phyloP scores from a whole-genome alignment of 345 rosid genomes.

The Citropsis articulata region DNA sequence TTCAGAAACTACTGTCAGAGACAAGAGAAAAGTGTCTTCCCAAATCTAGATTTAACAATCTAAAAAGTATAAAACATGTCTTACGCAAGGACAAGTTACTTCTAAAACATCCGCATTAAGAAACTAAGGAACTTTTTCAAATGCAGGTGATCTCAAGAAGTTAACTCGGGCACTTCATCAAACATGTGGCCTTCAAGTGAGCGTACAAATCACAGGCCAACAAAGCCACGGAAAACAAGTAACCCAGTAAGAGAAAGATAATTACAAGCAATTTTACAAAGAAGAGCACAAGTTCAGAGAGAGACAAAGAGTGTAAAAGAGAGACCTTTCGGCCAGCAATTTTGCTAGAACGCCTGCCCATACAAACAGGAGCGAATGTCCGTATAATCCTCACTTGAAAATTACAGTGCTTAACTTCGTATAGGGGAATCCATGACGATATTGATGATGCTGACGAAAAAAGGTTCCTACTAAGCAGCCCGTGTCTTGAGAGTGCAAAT shows the following conservation, averaged over 20 bases:
- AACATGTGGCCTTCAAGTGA: slow-evolving; percentile 24
- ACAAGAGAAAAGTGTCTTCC: not conserved
- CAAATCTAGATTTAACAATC: not conserved
- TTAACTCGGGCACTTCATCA: slow-evolving; percentile 28
- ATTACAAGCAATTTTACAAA: not conserved
- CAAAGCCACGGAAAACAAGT: not conserved
- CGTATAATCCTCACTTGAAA: slow-evolving; percentile 49
- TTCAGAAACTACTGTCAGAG: slow-evolving; percentile 15
- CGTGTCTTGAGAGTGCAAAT: slow-evolving; percentile 26
- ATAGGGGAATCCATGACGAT: slow-evolving; percentile 25
- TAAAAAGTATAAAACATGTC: not conserved
- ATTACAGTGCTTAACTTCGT: slow-evolving; percentile 15
- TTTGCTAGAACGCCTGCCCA: slow-evolving; percentile 90
- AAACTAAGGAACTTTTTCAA: not conserved
- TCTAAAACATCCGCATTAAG: not conserved
- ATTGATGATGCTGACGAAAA: slow-evolving; percentile 39
- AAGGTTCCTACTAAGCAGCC: slow-evolving; percentile 21
- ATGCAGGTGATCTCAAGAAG: not conserved
- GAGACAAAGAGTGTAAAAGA: not conserved
- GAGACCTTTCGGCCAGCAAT: slow-evolving; percentile 87
- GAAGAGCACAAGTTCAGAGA: not conserved
- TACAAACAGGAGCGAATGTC: slow-evolving; percentile 63
- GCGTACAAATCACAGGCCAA: not conserved
- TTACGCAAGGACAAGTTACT: not conserved
- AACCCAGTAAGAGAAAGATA: too few species aligned